Evolutionary conservation across 441 rosid species (phyloP).

Genomic region (Euphorbia neoarborescens): DNA sequence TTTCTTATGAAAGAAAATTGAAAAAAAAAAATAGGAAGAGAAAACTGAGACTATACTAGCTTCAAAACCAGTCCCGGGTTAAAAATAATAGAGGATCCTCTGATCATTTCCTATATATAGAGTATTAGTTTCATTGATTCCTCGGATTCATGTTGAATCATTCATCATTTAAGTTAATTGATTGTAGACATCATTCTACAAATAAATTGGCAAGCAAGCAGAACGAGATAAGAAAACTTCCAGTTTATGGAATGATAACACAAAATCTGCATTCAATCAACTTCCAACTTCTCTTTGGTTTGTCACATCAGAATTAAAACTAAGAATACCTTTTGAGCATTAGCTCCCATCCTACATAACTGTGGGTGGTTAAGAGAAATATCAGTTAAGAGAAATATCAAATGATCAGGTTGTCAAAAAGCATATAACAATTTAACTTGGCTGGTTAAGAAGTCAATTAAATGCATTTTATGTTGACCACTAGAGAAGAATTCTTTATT

Average conservation of each 20-base stretch:
- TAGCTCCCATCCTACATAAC: background rate
- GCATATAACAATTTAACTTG: too few species aligned
- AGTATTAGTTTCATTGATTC: background rate
- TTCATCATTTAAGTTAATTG: too few species aligned
- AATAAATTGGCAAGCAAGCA: background rate
- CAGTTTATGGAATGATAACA: background rate
- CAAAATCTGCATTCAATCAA: background rate
- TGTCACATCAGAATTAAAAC: background rate
- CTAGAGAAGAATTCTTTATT: too few species aligned
- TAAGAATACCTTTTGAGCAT: background rate
- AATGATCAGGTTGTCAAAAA: background rate
- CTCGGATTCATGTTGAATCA: background rate
- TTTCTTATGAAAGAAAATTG: background rate
- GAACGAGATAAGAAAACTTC: background rate
- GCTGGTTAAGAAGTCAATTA: too few species aligned
- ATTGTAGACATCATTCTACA: background rate
- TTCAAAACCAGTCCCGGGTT: background rate
- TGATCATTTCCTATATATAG: background rate
- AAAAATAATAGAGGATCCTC: background rate
- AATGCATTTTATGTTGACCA: too few species aligned
- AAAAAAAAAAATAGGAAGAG: background rate
- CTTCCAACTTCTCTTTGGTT: background rate
- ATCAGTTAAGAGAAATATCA: background rate
- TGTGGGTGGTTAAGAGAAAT: background rate
- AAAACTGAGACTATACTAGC: background rate